A percentile compares a stretch with the other conserved stretches of the same genome.
These are phyloP conservation scores for Lenwebbia sp. DNA, from an alignment of 345 rosid genomes.

Conservation along the genomic window DNA sequence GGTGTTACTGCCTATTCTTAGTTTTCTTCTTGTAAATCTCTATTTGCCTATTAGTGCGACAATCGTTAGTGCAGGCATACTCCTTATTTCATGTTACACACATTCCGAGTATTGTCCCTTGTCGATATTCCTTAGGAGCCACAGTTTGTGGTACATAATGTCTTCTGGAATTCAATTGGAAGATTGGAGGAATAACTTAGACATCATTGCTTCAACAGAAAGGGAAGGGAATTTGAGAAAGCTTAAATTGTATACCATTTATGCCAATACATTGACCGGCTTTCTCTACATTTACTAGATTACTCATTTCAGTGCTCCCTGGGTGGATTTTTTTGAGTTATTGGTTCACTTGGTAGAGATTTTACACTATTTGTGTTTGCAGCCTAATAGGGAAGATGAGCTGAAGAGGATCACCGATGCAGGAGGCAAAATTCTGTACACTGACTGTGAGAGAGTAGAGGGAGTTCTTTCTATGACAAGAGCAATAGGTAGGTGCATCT, in stretches of 20 bases:
- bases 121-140: background rate
- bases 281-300: background rate
- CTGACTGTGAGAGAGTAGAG: slow-evolving; percentile 28
- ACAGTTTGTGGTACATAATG: background rate
- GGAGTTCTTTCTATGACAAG: slow-evolving; percentile 41
- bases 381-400: slow-evolving; percentile 39
- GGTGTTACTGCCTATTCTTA: background rate
- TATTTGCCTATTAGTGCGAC: background rate
- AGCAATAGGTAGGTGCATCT: slow-evolving; percentile 16
- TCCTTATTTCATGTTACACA: background rate
- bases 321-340: background rate
- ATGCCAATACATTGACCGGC: background rate
- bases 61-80: background rate
- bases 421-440: slow-evolving; percentile 34
- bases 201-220: background rate
- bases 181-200: background rate
- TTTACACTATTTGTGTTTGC: background rate
- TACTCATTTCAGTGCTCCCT: background rate
- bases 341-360: background rate
- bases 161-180: background rate
- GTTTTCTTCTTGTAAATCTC: background rate
- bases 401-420: slow-evolving; percentile 22
- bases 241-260: background rate
- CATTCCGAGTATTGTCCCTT: background rate
- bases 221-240: background rate